Base-by-base conservation (phyloP, 331 rosid genomes). In the Pyracantha coccinea region DNA sequence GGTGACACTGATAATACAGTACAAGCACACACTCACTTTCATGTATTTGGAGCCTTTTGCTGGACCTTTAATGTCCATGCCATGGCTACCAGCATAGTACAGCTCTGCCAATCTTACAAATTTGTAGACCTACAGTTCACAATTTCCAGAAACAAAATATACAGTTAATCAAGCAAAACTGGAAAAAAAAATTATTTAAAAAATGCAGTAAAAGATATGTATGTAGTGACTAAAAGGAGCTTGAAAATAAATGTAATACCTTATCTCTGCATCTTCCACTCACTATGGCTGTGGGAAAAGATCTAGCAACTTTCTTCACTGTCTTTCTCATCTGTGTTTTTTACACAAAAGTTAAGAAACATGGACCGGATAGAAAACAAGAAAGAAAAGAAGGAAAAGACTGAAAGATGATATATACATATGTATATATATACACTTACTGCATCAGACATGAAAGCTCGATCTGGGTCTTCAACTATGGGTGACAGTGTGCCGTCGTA, bases 1-100 rank as follows among this genome's bases (percentile, higher is more conserved):
- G 55, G 54, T 14, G 13, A 68, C 13, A 31, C 25, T 8, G n/a
- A 57, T 32, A 67, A 25, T 24, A 15, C 53, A 23, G 55, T 50
- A 50, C 9, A 50, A 50, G n/a, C 55, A 45, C 44, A 35, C 45
- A 38, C 45, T 82, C 73, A 91, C 99, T 81, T 85, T 78, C 68
- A 77, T 83, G 84, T 79, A 74, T 86, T 85, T 87, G 73, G 91
- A 80, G 70, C 82, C 86, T 85, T 75, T 90, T 61, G 95, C 83
- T 33, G 99, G 99, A n/a, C 97, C 97, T 83, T 90, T 75, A 69
- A 94, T 94, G 71, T 94, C 99, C 99, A 94, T 94, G 16, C 99
- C 99, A 87, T 94, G 99, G 83, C 99, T 94, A 71, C 99, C 99
- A 25, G 99, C 99, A 79, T 94, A 94, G 76, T 92, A 94, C 44